Base-by-base conservation (phyloP, 108 stramenopile species). In the Schizochytrium sp. region DNA sequence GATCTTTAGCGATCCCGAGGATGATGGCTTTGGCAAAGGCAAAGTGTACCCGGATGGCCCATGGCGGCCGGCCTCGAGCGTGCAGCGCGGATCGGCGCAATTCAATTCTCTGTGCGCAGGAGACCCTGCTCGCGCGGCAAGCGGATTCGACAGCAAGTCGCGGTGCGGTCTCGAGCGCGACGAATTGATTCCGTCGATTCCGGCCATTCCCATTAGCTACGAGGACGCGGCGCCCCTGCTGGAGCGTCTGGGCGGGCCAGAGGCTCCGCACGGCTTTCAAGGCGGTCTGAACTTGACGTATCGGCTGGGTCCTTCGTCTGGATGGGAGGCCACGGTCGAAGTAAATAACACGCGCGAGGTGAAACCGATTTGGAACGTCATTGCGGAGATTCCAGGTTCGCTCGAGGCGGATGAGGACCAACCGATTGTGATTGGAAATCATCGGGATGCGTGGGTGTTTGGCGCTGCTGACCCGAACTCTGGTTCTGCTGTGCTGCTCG, bases 391-490 rank as follows among this genome's bases (percentile, higher is more conserved):
- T 41, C 92, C 93, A 5, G 95, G 95, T 5, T 51, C 91, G 23
- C 69, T 93, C 0, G 51, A 53, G 16, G 88, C 90, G 23, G 44
- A 44, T 14, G 58, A 89, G 47, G 93, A 94, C 59, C 94, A 29
- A 23, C 63, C 63, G 10, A 88, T 95, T 6, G 72, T 95, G 23
- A 59, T 95, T 51, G 94, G 94, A 21, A 95, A 95, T 87, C 95
- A 95, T 71, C 91, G 95, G 16, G 95, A 95, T 89, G 95, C 95
- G 10, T 95, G 95, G 95, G 93, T 95, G 16, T 94, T 91, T 76
- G 95, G 95, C 5, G 95, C 95, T 21, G 94, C 89, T 44, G 95
- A 95, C 90, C 95, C 95, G 29, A 95, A 95, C 87, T 91, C 90
- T 19, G 95, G 95, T 19, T 94, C 94, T 4, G 90, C 94, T 3